Conservation (phyloP, 148 eudicot genomes). For the Polygonum maritimum region DNA sequence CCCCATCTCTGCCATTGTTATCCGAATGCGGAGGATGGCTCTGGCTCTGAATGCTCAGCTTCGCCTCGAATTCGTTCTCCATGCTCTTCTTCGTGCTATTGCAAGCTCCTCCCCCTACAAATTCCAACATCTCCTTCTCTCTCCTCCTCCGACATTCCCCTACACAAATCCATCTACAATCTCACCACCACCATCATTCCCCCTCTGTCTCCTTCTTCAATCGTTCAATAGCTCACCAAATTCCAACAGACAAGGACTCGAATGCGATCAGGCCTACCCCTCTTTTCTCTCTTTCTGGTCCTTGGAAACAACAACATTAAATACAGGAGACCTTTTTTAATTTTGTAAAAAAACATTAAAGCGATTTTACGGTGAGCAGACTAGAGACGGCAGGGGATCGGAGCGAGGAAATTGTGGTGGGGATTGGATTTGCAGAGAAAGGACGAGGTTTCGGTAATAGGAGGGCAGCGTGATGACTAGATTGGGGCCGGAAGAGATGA, state of each 20-base stretch:
- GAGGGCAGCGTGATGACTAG: neutral
- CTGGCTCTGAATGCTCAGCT: conserved; percentile 52
- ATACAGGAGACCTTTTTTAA: neutral
- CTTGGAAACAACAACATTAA: neutral
- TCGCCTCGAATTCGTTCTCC: conserved; percentile 92
- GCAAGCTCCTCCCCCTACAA: conserved; percentile 25
- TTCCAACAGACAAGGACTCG: conserved; percentile 16
- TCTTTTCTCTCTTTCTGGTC: conserved; percentile 16
- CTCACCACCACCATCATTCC: conserved; percentile 15
- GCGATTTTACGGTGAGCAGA: conserved; percentile 17
- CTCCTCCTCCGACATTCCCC: conserved; percentile 10
- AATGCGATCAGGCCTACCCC: conserved; percentile 25
- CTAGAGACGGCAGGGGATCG: conserved; percentile 6
- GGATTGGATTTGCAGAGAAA: conserved; percentile 5
- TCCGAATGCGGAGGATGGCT: conserved; percentile 14
- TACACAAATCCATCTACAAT: conserved; percentile 1
- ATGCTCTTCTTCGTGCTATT: conserved; percentile 27
- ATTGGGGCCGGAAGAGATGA: conserved; percentile 10
- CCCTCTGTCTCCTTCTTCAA: too few species aligned
- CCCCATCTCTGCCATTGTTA: conserved; percentile 7
- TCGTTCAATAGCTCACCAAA: neutral
- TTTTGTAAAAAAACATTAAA: neutral
- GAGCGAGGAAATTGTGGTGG: conserved; percentile 8
- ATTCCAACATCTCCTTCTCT: conserved; percentile 39
- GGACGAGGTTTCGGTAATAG: neutral